Base-by-base conservation (phyloP, 352 stramenopile species). In the Phytopythium cucurbitacearum region DNA sequence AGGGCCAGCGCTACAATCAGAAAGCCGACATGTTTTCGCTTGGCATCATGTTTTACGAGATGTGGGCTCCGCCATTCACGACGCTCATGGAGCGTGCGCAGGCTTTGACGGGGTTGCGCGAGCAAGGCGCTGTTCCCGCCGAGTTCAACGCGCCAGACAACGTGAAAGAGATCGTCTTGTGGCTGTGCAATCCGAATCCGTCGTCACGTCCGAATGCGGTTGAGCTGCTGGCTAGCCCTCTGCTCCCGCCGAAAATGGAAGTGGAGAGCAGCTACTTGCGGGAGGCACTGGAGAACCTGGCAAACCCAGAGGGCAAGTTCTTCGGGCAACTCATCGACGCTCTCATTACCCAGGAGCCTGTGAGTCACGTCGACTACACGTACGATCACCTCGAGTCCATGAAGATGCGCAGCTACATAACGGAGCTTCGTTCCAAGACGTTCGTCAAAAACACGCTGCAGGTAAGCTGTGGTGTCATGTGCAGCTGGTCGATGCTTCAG, bases 11-110 rank as follows among this genome's bases (percentile, higher is more conserved):
- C 4, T 96, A 85, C 78, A 97, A 91, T 66, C 93, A 92, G 45
- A 94, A 94, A 49, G 87, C 84, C 3, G 96, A 99, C 58, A 96
- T 99, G 66, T 99, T 96, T 59, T 97, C 88, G 7, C 71, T 99
- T 7, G 96, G 96, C 7, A 91, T 99, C 41, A 59, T 98, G 32
- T 88, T 98, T 50, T 99, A 98, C 56, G 96, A 98, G 56, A 98
- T 98, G 87, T 97, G 96, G 73, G 88, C 87, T 13, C 87, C 86
- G 34, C 89, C 91, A 40, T 98, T 97, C 63, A 87, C 71, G 40
- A 97, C 91, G 34, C 59, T 89, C 33, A 96, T 97, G 88, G 89
- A 97, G 59, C 80, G 88, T 13, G 81, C 85, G 8, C 73, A 93
- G 40, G 79, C 77, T 33, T 68, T 97, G 9, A 92, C 68, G 6